These are phyloP conservation scores for Mucor lusitanicus DNA, from an alignment of 371 early-diverging fungal genomes.

Conservation along the genomic window DNA sequence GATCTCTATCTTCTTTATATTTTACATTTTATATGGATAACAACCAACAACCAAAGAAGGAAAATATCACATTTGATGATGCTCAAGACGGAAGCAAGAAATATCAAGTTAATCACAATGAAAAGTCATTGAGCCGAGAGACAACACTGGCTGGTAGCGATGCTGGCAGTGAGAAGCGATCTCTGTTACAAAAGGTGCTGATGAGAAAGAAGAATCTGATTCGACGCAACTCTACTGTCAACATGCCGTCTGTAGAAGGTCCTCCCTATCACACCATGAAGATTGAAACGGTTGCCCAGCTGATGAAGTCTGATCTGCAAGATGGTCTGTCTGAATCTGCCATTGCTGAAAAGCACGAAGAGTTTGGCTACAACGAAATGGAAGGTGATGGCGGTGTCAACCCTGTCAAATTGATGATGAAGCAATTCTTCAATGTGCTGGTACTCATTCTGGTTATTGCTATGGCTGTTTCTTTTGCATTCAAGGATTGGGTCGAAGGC, in stretches of 20 bases:
- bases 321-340: conserved; percentile 63
- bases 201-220: conserved; percentile 23
- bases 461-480: conserved; percentile 64
- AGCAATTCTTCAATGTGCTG: conserved; percentile 83
- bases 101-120: conserved; percentile 1
- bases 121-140: background rate
- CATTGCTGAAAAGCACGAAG: conserved; percentile 49
- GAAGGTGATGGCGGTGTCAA: conserved; percentile 68
- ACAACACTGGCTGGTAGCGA: background rate
- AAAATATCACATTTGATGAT: conserved; percentile 6
- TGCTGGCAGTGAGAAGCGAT: conserved; percentile 7
- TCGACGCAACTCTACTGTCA: background rate
- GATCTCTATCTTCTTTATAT: background rate
- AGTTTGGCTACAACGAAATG: conserved; percentile 74
- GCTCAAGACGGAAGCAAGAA: background rate
- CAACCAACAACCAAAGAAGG: background rate
- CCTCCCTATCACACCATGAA: conserved; percentile 63
- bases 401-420: conserved; percentile 66
- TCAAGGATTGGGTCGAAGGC: conserved; percentile 70
- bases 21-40: background rate
- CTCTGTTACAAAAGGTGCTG: background rate
- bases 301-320: conserved; percentile 58
- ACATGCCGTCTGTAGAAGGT: conserved; percentile 24
- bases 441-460: conserved; percentile 79
- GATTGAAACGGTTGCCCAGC: conserved; percentile 53